These are phyloP conservation scores for Euphorbia peplus DNA, from an alignment of 345 rosid genomes.

Conservation along the genomic window DNA sequence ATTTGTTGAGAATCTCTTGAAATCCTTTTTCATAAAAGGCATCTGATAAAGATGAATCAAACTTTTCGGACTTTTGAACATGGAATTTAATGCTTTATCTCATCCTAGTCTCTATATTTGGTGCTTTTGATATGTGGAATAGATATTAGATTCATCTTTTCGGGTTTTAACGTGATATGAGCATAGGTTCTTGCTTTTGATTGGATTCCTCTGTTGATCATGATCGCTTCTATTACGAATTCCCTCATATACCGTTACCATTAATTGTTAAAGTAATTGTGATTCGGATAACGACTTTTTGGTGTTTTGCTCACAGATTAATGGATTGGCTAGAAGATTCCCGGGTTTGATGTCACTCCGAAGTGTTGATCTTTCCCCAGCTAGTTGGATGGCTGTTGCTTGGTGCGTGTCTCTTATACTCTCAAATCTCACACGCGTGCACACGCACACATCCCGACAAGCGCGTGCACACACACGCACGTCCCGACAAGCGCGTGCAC, in stretches of 20 bases:
- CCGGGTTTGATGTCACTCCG: constrained; percentile 87
- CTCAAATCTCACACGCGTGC: not conserved
- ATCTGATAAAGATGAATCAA: constrained; percentile 34
- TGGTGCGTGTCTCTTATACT: constrained; percentile 50
- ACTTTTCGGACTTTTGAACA: constrained; percentile 33
- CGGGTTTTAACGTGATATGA: constrained; percentile 6
- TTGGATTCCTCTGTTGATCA: constrained; percentile 3
- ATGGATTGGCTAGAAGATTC: constrained; percentile 59
- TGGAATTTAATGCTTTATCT: constrained; percentile 14
- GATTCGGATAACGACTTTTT: constrained; percentile 21
- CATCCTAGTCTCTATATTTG: constrained; percentile 2
- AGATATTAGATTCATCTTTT: constrained; percentile 16
- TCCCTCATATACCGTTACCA: constrained; percentile 16
- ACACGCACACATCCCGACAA: not conserved
- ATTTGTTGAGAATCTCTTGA: constrained; percentile 25
- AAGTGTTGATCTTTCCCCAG: constrained; percentile 99
- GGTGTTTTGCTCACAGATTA: constrained; percentile 51
- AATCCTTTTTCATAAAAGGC: constrained; percentile 30
- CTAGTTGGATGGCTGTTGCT: constrained; percentile 99
- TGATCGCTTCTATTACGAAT: constrained; percentile 4
- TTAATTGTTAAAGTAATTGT: constrained; percentile 3
- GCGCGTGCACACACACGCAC: no score
- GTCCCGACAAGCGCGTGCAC: no score
- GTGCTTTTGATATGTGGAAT: not conserved
- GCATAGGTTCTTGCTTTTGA: constrained; percentile 20